phyloP scores from a whole-genome alignment of 495 filamentous ascomycete genomes.

The Aspergillus ostianus region DNA sequence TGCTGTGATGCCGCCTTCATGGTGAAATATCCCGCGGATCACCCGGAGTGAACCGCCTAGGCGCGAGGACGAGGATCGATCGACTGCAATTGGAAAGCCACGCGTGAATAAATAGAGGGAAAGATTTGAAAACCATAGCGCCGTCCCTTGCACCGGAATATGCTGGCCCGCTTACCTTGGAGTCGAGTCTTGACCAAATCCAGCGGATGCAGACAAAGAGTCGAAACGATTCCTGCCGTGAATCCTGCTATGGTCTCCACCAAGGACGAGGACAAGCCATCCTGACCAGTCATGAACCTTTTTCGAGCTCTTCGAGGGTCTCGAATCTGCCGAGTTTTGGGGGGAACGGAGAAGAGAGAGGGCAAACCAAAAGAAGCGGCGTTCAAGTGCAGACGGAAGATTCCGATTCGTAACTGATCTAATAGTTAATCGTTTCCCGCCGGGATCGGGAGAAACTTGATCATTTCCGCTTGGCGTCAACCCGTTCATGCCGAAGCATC shows the following conservation, averaged over 20 bases:
- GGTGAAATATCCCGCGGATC: constrained; percentile 49
- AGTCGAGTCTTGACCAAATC: constrained; percentile 96
- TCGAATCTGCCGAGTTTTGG: not conserved
- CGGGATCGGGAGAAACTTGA: not conserved
- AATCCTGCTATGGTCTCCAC: constrained; percentile 91
- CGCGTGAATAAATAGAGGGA: not conserved
- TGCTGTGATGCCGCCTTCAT: constrained; percentile 60
- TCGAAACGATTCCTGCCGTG: constrained; percentile 80
- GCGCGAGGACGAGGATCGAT: constrained; percentile 40
- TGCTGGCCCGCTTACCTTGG: constrained; percentile 61
- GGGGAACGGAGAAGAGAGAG: not conserved
- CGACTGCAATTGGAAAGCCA: constrained; percentile 31
- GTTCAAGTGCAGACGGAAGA: not conserved
- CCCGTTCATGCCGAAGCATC: too few species aligned
- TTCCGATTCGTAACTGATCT: not conserved
- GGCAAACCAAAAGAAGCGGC: not conserved
- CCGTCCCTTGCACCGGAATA: not conserved
- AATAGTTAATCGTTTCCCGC: not conserved
- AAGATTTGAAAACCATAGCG: not conserved
- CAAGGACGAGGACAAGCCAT: constrained; percentile 67
- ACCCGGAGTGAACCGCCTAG: constrained; percentile 55
- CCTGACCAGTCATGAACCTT: constrained; percentile 46
- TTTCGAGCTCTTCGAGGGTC: constrained; percentile 2
- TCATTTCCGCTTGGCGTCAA: not conserved
- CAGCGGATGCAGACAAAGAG: constrained; percentile 68